phyloP scores from a whole-genome alignment of 83 land plant genomes.

The Picea abies region DNA sequence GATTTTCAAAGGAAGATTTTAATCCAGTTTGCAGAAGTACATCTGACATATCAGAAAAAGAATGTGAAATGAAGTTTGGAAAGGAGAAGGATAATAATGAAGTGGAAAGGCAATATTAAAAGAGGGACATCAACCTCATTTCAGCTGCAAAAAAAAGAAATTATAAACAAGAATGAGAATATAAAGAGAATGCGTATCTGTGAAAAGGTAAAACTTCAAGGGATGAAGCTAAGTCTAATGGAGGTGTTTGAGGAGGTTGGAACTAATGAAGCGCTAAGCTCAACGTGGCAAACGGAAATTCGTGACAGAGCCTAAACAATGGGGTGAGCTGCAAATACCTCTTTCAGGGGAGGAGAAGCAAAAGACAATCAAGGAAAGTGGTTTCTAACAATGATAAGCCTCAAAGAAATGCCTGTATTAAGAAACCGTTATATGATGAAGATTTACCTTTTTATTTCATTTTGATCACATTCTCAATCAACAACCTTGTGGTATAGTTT shows the following conservation, averaged over 20 bases:
- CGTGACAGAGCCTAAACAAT: not conserved
- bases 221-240: too few relatives aligned
- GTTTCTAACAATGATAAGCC: not conserved
- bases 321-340: not conserved
- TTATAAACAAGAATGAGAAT: constrained; percentile 11
- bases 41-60: constrained; percentile 7
- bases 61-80: not conserved
- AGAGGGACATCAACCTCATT: not conserved
- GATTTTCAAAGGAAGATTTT: not conserved
- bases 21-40: not conserved
- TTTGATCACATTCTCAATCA: not conserved
- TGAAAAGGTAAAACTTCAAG: not conserved
- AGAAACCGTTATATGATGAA: not conserved
- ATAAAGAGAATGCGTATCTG: not conserved
- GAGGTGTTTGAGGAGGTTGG: constrained; percentile 2
- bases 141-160: not conserved
- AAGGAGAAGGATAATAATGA: constrained; percentile 1
- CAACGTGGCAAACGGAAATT: not conserved
- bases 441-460: not conserved
- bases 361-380: not conserved
- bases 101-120: not conserved
- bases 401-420: not conserved
- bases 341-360: not conserved
- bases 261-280: not conserved
- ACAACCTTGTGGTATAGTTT: not conserved